Base-by-base conservation (phyloP, 2,329 filamentous ascomycete species). In the Exophiala viscosa region DNA sequence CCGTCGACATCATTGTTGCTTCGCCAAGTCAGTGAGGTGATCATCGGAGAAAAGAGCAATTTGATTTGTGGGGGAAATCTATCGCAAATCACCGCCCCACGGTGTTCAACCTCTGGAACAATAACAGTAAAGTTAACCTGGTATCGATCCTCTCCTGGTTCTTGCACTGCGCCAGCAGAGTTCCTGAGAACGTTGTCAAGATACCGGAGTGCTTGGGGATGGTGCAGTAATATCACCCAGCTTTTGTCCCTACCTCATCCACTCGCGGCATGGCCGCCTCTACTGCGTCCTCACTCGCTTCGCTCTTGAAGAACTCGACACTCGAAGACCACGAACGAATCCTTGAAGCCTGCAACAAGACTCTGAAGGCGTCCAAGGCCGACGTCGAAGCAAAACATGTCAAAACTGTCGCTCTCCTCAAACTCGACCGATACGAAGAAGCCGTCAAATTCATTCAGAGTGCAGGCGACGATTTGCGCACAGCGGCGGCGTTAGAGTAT, bases 371-470 rank as follows among this genome's bases (percentile, higher is more conserved):
- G 53, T 78, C 76, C n/a, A 82, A 80, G 61, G 69, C 70, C 46
- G 79, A 85, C 60, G 38, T 75, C 20, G 72, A 79, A 36, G 78
- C 80, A 6, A 81, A 82, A 56, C 80, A 83, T 65, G 76, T 77
- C 49, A 82, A 82, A 64, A 72, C 76, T 1, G 75, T 85, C 36
- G 82, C 83, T 5, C 66, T 86, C 39, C 65, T 85, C 45, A 83
- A 85, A 62, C 73, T 85, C 35, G 83, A 86, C 61, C 79, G 82
- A 42, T 85, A 79, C 60, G 78, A 82, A 7, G 82, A 85, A 64
- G 79, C 80, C 13, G 65, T 84, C 42, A 73, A 75, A 23, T 73
- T 77, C 5, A 74, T 85, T 44, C 78, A 83, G 60, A 71, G 76
- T 18, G 73, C 70, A 44, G 78, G 78, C 17, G 74, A 79, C 57